Conservation (phyloP, 2,329 filamentous ascomycete species). For the Fusarium succisae region DNA sequence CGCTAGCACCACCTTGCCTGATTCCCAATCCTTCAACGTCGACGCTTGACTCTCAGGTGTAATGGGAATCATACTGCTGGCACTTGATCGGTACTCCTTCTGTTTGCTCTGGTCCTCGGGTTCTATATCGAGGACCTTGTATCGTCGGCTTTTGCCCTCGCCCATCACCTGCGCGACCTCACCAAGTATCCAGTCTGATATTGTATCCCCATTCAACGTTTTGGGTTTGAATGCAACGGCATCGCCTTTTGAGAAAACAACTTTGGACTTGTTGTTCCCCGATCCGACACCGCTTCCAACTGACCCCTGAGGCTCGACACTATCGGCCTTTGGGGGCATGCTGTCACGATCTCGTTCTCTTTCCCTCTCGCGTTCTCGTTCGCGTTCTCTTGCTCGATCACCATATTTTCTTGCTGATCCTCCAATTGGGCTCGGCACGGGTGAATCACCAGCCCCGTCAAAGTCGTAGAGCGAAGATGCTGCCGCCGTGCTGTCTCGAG, state of each 20-base stretch:
- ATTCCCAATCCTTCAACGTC: constrained; percentile 67
- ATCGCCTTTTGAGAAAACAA: constrained; percentile 69
- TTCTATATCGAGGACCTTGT: constrained; percentile 83
- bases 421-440: constrained; percentile 55
- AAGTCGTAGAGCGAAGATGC: constrained; percentile 56
- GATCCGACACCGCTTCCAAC: constrained; percentile 45
- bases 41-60: constrained; percentile 62
- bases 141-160: constrained; percentile 79
- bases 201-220: constrained; percentile 55
- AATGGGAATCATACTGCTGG: constrained; percentile 81
- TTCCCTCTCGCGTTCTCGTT: constrained; percentile 50
- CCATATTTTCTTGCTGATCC: constrained; percentile 49
- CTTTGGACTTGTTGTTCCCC: constrained; percentile 55
- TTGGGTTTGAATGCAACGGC: constrained; percentile 74
- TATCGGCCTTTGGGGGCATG: constrained; percentile 64
- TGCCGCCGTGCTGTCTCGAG: constrained; percentile 40
- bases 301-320: constrained; percentile 62
- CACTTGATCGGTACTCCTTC: constrained; percentile 75
- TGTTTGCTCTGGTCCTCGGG: constrained; percentile 75
- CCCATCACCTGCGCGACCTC: constrained; percentile 79
- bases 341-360: constrained; percentile 48
- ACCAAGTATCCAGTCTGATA: constrained; percentile 76
- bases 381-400: constrained; percentile 50
- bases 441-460: constrained; percentile 56
- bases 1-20: constrained; percentile 78